phyloP scores from a whole-genome alignment of 305 asterid species.

The Plantago lanceolata region DNA sequence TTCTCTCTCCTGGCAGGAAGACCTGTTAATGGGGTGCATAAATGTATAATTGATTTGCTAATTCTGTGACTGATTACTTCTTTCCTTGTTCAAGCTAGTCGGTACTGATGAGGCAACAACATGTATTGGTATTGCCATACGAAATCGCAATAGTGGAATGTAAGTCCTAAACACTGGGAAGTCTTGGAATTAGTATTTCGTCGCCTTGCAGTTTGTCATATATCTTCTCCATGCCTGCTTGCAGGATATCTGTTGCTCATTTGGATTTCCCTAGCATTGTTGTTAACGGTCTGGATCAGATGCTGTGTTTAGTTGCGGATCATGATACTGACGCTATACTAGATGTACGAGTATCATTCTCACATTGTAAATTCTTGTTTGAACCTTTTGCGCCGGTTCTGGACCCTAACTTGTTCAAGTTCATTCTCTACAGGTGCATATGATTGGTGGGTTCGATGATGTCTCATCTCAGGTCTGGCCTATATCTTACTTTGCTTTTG shows the following conservation, averaged over 20 bases:
- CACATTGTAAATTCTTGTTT: constrained; percentile 21
- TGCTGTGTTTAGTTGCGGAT: constrained; percentile 66
- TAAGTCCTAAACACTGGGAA: constrained; percentile 34
- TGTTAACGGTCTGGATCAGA: constrained; percentile 65
- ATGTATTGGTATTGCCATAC: constrained; percentile 73
- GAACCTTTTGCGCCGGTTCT: constrained; percentile 3
- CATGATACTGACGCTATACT: constrained; percentile 44
- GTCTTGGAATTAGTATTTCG: constrained; percentile 1
- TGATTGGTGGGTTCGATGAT: constrained; percentile 81
- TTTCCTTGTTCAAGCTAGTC: constrained; percentile 48
- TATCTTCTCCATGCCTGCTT: constrained; percentile 18
- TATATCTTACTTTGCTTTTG: constrained; percentile 21
- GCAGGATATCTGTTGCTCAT: constrained; percentile 86
- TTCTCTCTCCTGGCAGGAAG: background rate
- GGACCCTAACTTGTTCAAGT: constrained; percentile 21
- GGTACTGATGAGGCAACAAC: constrained; percentile 99
- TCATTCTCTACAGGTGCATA: constrained; percentile 72
- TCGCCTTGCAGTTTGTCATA: constrained; percentile 7
- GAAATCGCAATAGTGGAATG: constrained; percentile 72
- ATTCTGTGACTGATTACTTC: constrained; percentile 11
- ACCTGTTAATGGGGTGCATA: background rate
- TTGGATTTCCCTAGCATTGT: constrained; percentile 75
- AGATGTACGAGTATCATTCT: constrained; percentile 48
- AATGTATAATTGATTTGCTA: constrained; percentile 9
- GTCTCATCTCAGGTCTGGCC: constrained; percentile 55